These are phyloP conservation scores for Penicillium canescens DNA, from an alignment of 495 filamentous ascomycete genomes.

Conservation along the genomic window DNA sequence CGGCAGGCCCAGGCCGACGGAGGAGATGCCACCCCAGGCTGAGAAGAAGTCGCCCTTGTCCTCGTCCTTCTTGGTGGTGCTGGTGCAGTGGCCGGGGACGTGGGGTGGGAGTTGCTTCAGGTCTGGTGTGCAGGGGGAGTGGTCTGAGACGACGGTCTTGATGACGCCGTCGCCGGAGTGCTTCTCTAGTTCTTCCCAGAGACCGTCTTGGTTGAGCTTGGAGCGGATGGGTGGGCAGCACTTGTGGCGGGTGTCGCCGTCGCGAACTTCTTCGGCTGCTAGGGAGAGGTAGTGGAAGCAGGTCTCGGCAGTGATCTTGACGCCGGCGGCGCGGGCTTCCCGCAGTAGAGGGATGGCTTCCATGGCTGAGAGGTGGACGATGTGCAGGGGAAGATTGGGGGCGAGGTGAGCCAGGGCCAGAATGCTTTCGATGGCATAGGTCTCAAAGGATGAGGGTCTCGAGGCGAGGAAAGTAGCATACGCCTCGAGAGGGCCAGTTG, in stretches of 20 bases:
- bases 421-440: slow-evolving; percentile 85
- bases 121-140: slow-evolving; percentile 93
- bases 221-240: slow-evolving; percentile 95
- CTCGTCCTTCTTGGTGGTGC: slow-evolving; percentile 24
- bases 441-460: slow-evolving; percentile 86
- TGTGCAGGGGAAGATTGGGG: slow-evolving; percentile 83
- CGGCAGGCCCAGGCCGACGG: slow-evolving; percentile 86
- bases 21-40: slow-evolving; percentile 95
- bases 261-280: slow-evolving; percentile 78
- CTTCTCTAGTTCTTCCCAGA: slow-evolving; percentile 79
- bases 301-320: slow-evolving; percentile 95
- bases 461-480: slow-evolving; percentile 94
- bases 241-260: slow-evolving; percentile 94
- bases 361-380: slow-evolving; percentile 91
- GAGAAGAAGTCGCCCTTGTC: slow-evolving; percentile 80
- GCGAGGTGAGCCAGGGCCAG: slow-evolving; percentile 77
- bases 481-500: slow-evolving; percentile 70
- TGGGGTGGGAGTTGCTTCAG: slow-evolving; percentile 82
- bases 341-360: slow-evolving; percentile 90
- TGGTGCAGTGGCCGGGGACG: slow-evolving; percentile 46
- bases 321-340: slow-evolving; percentile 71
- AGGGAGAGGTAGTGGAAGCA: slow-evolving; percentile 98
- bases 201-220: slow-evolving; percentile 77
- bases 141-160: slow-evolving; percentile 92
- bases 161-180: slow-evolving; percentile 73